Conservation (phyloP, 1,284 basidiomycete species). For the Irpex lacteus region DNA sequence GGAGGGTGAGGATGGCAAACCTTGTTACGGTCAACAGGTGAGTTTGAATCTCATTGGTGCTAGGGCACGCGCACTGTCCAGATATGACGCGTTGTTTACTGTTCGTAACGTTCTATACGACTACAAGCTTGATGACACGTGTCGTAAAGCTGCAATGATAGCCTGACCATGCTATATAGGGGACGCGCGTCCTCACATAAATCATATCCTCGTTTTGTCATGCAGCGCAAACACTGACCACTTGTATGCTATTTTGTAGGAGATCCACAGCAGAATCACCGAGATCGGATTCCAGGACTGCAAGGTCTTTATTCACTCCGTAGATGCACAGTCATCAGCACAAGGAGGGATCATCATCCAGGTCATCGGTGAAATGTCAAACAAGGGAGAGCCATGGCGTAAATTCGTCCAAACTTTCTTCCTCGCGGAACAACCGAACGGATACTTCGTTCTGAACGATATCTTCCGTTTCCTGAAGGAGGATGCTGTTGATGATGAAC, state of each 20-base stretch:
- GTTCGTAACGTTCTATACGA: background rate
- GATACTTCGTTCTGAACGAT: conserved; percentile 99
- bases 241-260: conserved; percentile 45
- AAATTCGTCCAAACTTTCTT: conserved; percentile 99
- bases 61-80: conserved; percentile 5
- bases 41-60: conserved; percentile 24
- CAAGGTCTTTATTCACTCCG: conserved; percentile 97
- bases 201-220: background rate
- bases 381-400: conserved; percentile 87
- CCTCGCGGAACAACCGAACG: conserved; percentile 98
- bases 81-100: background rate
- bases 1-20: conserved; percentile 88
- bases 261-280: conserved; percentile 96
- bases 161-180: background rate
- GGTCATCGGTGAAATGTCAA: conserved; percentile 98
- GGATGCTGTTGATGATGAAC: conserved; percentile 83
- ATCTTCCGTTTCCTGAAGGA: conserved; percentile 99
- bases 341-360: conserved; percentile 98
- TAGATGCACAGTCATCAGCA: conserved; percentile 91
- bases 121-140: background rate
- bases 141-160: background rate
- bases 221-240: conserved; percentile 7
- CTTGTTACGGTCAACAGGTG: conserved; percentile 92
- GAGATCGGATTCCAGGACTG: conserved; percentile 93
- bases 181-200: conserved; percentile 9